Evolutionary conservation across 108 stramenopile species (phyloP).

Genomic region (Cyclotella baltica): DNA sequence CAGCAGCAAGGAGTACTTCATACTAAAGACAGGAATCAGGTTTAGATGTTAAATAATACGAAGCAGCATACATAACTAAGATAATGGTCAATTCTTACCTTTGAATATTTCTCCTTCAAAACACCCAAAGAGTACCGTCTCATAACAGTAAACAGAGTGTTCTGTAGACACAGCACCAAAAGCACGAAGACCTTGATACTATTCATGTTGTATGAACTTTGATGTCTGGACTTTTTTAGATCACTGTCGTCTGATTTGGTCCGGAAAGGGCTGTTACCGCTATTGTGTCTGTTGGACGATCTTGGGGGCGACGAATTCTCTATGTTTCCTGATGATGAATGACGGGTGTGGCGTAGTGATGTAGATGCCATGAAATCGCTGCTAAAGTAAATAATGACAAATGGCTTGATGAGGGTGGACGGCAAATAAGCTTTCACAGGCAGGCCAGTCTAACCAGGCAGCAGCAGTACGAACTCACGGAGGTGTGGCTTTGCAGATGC

Average conservation of each 20-base stretch:
- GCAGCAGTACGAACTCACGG: too few relatives aligned
- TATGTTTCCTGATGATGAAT: neutral
- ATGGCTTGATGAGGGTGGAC: too few relatives aligned
- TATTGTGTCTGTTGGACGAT: neutral
- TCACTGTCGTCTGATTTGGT: constrained; percentile 8
- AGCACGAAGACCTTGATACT: constrained; percentile 75
- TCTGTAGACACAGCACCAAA: constrained; percentile 78
- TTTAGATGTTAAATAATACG: neutral
- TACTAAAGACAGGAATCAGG: constrained; percentile 43
- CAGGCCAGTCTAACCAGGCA: too few relatives aligned
- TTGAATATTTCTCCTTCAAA: constrained; percentile 83
- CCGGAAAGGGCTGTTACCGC: neutral
- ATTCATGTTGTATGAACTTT: constrained; percentile 52
- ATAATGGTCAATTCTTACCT: constrained; percentile 64
- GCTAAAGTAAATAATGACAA: neutral
- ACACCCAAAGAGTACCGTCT: constrained; percentile 87
- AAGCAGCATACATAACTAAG: constrained; percentile 4
- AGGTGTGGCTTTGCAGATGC: too few relatives aligned
- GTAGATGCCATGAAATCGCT: neutral
- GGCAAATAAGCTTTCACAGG: too few relatives aligned
- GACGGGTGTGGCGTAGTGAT: neutral
- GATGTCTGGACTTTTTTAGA: constrained; percentile 15
- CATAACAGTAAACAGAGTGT: constrained; percentile 88
- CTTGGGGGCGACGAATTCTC: neutral
- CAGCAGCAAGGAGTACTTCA: constrained; percentile 81